These are phyloP conservation scores for Xylaria multiplex DNA, from an alignment of 2,329 filamentous ascomycete genomes.

Conservation along the genomic window DNA sequence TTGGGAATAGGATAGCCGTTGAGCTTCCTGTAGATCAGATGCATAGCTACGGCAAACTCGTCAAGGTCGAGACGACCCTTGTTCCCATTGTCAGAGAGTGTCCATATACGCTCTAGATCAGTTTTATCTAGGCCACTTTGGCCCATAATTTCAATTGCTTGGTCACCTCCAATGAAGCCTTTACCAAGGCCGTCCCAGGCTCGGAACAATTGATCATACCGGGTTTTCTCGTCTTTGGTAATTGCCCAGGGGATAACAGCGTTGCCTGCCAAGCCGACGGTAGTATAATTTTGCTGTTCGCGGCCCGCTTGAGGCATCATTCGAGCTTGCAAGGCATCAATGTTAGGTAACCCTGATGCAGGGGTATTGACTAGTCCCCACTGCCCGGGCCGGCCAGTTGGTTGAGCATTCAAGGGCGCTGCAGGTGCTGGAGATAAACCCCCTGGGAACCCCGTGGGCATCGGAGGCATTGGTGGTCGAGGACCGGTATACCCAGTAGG, in stretches of 20 bases:
- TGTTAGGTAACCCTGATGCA: conserved; percentile 87
- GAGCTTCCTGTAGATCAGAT: conserved; percentile 96
- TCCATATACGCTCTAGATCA: conserved; percentile 94
- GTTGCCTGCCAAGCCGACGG: conserved; percentile 88
- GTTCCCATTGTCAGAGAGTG: conserved; percentile 90
- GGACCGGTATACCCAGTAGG: conserved; percentile 84
- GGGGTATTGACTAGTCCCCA: conserved; percentile 99
- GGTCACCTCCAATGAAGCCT: conserved; percentile 89
- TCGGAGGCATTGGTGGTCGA: conserved; percentile 85
- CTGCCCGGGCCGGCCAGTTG: conserved; percentile 90
- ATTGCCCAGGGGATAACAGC: conserved; percentile 98
- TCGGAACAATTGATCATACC: conserved; percentile 93
- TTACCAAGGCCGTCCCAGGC: conserved; percentile 96
- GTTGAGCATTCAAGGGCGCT: conserved; percentile 84
- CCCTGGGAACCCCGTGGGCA: conserved; percentile 71
- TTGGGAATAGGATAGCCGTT: conserved; percentile 94
- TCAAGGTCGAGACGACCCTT: conserved; percentile 94
- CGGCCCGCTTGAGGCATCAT: conserved; percentile 98
- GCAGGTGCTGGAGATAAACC: conserved; percentile 66
- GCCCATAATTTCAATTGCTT: conserved; percentile 96
- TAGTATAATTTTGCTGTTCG: conserved; percentile 83
- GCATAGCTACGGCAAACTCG: conserved; percentile 98
- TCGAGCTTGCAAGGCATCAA: conserved; percentile 88
- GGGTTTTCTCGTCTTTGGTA: conserved; percentile 97
- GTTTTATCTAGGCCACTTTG: conserved; percentile 93